Base-by-base conservation (phyloP, 2,329 filamentous ascomycete species). In the Mycogone perniciosa region DNA sequence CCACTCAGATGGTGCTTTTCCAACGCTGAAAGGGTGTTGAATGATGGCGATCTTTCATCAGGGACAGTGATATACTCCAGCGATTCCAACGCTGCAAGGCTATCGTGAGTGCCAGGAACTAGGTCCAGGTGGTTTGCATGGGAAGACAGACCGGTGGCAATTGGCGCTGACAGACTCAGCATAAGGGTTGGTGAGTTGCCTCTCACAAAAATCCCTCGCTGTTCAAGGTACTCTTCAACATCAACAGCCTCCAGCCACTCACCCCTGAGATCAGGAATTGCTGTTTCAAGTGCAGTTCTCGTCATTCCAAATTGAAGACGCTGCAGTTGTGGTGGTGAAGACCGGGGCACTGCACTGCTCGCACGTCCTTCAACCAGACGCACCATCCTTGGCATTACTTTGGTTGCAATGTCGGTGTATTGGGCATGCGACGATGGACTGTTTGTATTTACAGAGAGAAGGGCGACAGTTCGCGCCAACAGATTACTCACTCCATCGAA, bases 221-320 rank as follows among this genome's bases (percentile, higher is more conserved):
- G 50, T 26, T 46, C 50, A 27, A 52, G 50, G 41, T 52, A 52
- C 26, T 52, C 50, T 20, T 52, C 50, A 11, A 52, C 50, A 30
- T 52, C 50, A 7, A 29, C 48, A 9, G 50, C 38, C 20, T 49
- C 50, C 8, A 52, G 50, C 50, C 50, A 52, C 13, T 52, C 50
- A 6, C 50, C 50, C 20, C 49, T 37, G 20, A 48, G 33, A 34
- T 46, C 46, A 4, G 50, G 50, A 5, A 52, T 20, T 13, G 43
- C 50, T 13, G 50, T 52, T 7, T 46, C n/a, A 20, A 52, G 37
- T 20, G 49, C 42, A 26, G 50, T 52, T 29, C 50, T 31, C 4
- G 50, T 52, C 29, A 29, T 39, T 20, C 50, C 50, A 30, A 52
- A 49, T 29, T 44, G 50, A 5, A 52, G 34, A 3, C 42, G 43